Evolutionary conservation across 305 asterid species (phyloP), one percentile per base, ranked within the genome.

Genomic region (Fraxinus ornus): DNA sequence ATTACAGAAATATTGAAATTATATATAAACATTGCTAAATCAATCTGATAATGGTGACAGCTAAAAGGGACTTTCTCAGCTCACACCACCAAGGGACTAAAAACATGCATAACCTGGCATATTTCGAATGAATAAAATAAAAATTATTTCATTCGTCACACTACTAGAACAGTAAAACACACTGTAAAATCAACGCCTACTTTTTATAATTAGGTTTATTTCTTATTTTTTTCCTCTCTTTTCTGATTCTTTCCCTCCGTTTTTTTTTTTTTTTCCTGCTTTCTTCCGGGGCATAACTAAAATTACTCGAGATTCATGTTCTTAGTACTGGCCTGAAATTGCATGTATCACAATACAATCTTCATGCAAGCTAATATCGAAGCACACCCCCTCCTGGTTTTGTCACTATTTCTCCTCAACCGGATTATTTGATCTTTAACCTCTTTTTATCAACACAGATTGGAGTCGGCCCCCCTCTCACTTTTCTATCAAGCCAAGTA

Each of bases 141-240:
- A 81, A 24, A 84, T 10, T 71, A 17, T n/a, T 78, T 22, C 24
- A 82, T 84, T 80, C 81, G 22, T 52, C 62, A 17, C 79, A 81
- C 70, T 57, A 6, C 62, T 17, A 17, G 62, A 64, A 9, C 35
- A 44, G 76, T 33, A 78, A 85, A 62, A 75, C 39, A 52, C 36
- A 37, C 49, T 8, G 81, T 13, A 57, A 30, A 72, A 74, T 15
- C 8, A 52, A 80, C 72, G 21, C 60, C 49, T 2, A 22, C 84
- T 79, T 79, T 72, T 79, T 77, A 77, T 17, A 78, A 39, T 36
- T 70, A 15, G 1, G 32, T 62, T 28, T 70, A 30, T 68, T 68
- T 28, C 15, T 66, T 26, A 1, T 17, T 52, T 52, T 52, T 30
- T 30, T 15, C 0, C 62, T 52, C 22, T 52, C 22, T 52, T 17